Evolutionary conservation across 768 basidiomycete species (phyloP).

Genomic region (Lactarius sp.): DNA sequence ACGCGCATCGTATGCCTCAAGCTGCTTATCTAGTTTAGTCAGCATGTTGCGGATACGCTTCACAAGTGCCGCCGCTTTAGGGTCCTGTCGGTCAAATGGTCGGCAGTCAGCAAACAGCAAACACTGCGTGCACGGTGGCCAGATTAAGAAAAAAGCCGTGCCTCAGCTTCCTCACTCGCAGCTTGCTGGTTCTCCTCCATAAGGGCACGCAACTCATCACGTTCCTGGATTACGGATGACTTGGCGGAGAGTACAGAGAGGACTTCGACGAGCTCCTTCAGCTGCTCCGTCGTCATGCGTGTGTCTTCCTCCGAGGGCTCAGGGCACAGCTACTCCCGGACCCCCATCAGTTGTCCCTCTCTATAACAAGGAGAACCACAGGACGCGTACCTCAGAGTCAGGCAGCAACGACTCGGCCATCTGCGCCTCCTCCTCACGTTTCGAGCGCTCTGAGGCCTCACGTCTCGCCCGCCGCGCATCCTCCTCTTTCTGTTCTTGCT

Average conservation of each 20-base stretch:
- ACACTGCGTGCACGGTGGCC: slow-evolving; percentile 7
- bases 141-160: slow-evolving; percentile 30
- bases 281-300: slow-evolving; percentile 96
- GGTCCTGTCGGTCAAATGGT: slow-evolving; percentile 45
- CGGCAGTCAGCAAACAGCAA: slow-evolving; percentile 9
- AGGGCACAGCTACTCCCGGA: slow-evolving; percentile 49
- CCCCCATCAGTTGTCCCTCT: not conserved
- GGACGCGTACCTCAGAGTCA: slow-evolving; percentile 70
- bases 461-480: slow-evolving; percentile 82
- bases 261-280: slow-evolving; percentile 90
- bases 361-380: not conserved
- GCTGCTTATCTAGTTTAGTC: slow-evolving; percentile 88
- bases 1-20: slow-evolving; percentile 86
- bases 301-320: slow-evolving; percentile 60
- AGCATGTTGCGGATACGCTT: slow-evolving; percentile 96
- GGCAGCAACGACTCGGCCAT: slow-evolving; percentile 80
- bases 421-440: slow-evolving; percentile 58
- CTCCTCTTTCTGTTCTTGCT: slow-evolving; percentile 95
- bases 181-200: slow-evolving; percentile 92
- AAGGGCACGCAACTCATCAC: slow-evolving; percentile 82
- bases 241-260: slow-evolving; percentile 87
- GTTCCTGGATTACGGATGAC: slow-evolving; percentile 93
- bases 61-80: slow-evolving; percentile 80
- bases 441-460: slow-evolving; percentile 64
- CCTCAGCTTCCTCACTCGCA: slow-evolving; percentile 52